Percentiles rank a stretch among this genome's conserved stretches.
These are phyloP conservation scores for Mortierella sp. DNA, from an alignment of 371 early-diverging fungal species.

Conservation along the genomic window DNA sequence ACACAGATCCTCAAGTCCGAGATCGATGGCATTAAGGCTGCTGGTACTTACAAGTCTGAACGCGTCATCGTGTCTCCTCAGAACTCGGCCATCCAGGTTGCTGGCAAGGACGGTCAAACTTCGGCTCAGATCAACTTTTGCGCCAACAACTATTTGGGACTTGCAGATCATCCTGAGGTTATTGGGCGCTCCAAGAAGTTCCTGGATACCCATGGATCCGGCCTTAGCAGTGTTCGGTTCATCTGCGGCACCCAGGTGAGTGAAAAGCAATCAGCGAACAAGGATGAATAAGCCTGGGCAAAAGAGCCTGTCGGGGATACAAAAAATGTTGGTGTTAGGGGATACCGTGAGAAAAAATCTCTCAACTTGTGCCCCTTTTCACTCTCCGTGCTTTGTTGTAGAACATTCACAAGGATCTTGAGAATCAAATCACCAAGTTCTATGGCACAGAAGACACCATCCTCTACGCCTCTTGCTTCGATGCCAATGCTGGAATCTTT, in stretches of 20 bases:
- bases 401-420: slow-evolving; percentile 71
- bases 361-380: background rate
- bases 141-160: slow-evolving; percentile 73
- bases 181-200: slow-evolving; percentile 58
- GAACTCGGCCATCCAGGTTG: slow-evolving; percentile 59
- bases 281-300: background rate
- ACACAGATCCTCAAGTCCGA: slow-evolving; percentile 49
- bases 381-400: background rate
- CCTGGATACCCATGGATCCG: slow-evolving; percentile 65
- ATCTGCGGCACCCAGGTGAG: slow-evolving; percentile 72
- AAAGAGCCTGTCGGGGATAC: background rate
- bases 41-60: slow-evolving; percentile 71
- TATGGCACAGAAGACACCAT: slow-evolving; percentile 69
- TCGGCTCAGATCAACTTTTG: slow-evolving; percentile 64
- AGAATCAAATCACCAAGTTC: slow-evolving; percentile 63
- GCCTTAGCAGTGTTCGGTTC: slow-evolving; percentile 70
- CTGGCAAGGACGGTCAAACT: slow-evolving; percentile 33
- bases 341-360: slow-evolving; percentile 3
- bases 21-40: slow-evolving; percentile 58
- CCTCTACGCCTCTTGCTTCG: slow-evolving; percentile 74
- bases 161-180: slow-evolving; percentile 64
- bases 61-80: slow-evolving; percentile 67
- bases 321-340: background rate
- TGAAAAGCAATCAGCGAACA: background rate
- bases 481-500: slow-evolving; percentile 75